Base-by-base conservation (phyloP, 257 asterid species). In the Rauvolfia tetraphylla region DNA sequence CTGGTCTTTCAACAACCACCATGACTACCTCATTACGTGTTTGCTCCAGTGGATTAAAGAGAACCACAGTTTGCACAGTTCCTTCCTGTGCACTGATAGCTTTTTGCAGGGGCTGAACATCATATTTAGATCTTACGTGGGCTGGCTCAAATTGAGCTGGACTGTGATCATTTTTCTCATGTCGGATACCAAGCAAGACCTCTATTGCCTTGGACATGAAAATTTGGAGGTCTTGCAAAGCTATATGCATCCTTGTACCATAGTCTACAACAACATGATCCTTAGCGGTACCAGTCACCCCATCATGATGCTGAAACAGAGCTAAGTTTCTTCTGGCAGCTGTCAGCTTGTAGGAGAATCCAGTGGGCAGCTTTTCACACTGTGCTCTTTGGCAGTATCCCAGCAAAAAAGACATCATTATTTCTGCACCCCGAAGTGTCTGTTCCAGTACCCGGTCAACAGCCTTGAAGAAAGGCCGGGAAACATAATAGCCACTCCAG, bases 401-500 rank as follows among this genome's bases (percentile, higher is more conserved):
- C 73, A 95, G 82, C 61, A 91, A 79, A 87, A 93, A 93, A 78
- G 96, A 84, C 98, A 93, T 91, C 97, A 95, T 89, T 87, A 91
- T 88, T 83, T 95, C 99, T 13, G 93, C 97, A 25, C 96, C 89
- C 20, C 98, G 96, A 79, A 95, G 97, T 78, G 96, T 91, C 68
- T 95, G 97, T 86, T 95, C 99, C 84, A 95, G 81, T 46, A 93
- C 97, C 73, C 98, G 92, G 79, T 93, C 99, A 78, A 93, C 97
- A 31, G 98, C 98, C 88, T 95, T 95, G 88, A 91, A 93, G 89
- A 95, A 95, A 58, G 98, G 98, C 84, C 99, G 88, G 57, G 99
- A 93, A 71, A 95, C 99, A 83, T 95, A 93, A 83, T 95, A 95
- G 66, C 99, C 99, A 68, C 99, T 93, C 99, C 99, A 93, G 79